Evolutionary conservation across 2,329 filamentous ascomycete species (phyloP), one percentile per base, ranked within the genome.

Genomic region (Talaromyces sp.): DNA sequence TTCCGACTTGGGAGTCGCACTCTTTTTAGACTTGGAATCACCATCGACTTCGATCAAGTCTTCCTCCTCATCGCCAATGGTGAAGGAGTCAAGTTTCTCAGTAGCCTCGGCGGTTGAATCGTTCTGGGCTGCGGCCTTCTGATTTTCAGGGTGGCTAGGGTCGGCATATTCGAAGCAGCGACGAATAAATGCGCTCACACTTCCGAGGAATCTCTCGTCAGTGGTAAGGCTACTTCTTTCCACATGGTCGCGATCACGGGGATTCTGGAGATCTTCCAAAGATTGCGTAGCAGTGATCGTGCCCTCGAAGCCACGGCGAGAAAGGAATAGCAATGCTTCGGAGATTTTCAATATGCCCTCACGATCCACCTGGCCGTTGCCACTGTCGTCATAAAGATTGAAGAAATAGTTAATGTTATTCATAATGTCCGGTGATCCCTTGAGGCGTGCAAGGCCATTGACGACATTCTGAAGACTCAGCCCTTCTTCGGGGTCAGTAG

Each of bases 111-210:
- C 60, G 27, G 64, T 54, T 29, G 62, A 33, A 13, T 71, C 66
- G 33, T 72, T 70, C 9, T 73, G 57, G 22, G 49, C 47, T 11
- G 56, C 42, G 13, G 56, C 44, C 37, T 72, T 73, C 54, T 85
- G 80, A 58, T 86, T 82, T 68, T 82, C 80, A 1, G 88, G 86
- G 58, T 89, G 87, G 66, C 95, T 93, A 1, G 94, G 93, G 67
- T 99, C 94, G 5, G 94, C 94, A 67, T 99, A 99, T 73, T 99
- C 94, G 61, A 99, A 99, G 73, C 94, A 99, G 54, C 94, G 84
- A 59, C 92, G 84, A 55, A 97, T 99, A 69, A 99, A 99, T 2
- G 91, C 91, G 63, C 91, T 96, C 47, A 99, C 91, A 57, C 92
- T 96, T 56, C 88, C 90, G 22, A 99, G 77, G 68, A 99, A 97